phyloP scores from a whole-genome alignment of 1,284 basidiomycete species.

The Ceratobasidium papillatum region DNA sequence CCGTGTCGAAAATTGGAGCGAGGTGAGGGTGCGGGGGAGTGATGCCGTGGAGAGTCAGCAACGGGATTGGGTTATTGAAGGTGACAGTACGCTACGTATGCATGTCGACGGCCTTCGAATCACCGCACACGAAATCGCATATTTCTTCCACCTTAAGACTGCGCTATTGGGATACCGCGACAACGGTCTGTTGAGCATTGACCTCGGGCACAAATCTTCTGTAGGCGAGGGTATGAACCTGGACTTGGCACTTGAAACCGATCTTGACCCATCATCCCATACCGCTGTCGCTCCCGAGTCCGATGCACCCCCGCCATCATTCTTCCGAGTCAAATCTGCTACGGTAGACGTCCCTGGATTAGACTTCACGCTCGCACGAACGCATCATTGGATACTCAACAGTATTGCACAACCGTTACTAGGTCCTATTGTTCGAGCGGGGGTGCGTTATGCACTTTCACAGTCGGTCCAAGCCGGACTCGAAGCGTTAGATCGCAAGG shows the following conservation, averaged over 20 bases:
- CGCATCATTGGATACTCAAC: slow-evolving; percentile 62
- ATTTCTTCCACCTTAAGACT: slow-evolving; percentile 57
- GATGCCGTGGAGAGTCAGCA: slow-evolving; percentile 28
- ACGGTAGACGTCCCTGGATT: slow-evolving; percentile 55
- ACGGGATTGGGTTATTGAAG: slow-evolving; percentile 42
- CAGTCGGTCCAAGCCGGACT: slow-evolving; percentile 52
- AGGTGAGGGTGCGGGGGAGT: slow-evolving; percentile 51
- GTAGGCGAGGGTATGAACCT: slow-evolving; percentile 52
- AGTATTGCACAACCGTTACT: slow-evolving; percentile 59
- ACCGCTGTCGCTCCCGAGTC: slow-evolving; percentile 5
- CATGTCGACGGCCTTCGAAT: slow-evolving; percentile 59
- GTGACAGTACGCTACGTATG: slow-evolving; percentile 53
- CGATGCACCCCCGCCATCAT: slow-evolving; percentile 43
- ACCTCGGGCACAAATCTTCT: slow-evolving; percentile 49
- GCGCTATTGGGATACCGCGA: slow-evolving; percentile 56
- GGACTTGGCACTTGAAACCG: slow-evolving; percentile 56
- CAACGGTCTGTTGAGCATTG: slow-evolving; percentile 58
- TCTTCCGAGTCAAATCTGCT: slow-evolving; percentile 58
- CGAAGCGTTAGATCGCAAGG: slow-evolving; percentile 46
- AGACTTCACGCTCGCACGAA: slow-evolving; percentile 54
- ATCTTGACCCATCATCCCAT: slow-evolving; percentile 42
- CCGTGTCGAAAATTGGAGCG: slow-evolving; percentile 56
- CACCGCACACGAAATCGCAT: slow-evolving; percentile 56
- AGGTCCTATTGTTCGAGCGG: slow-evolving; percentile 52
- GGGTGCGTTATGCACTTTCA: slow-evolving; percentile 50